phyloP scores from a whole-genome alignment of 2,329 filamentous ascomycete species.

The Rutstroemia sydowiana region DNA sequence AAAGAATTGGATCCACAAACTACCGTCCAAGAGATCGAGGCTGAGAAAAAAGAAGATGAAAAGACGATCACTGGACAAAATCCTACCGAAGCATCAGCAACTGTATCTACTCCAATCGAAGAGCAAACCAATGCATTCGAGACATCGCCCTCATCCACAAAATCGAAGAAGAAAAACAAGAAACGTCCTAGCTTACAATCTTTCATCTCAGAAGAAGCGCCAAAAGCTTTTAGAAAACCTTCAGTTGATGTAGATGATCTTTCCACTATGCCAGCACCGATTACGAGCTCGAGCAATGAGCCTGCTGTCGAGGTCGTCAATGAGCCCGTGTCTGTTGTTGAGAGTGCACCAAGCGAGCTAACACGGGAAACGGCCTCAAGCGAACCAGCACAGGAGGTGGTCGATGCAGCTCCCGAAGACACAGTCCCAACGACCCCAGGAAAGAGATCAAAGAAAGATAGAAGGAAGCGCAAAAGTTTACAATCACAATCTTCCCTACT shows the following conservation, averaged over 20 bases:
- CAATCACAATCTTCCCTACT: neutral
- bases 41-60: neutral
- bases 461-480: slow-evolving; percentile 12
- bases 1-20: neutral
- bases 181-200: slow-evolving; percentile 10
- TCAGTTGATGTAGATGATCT: neutral
- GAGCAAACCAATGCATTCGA: neutral
- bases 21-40: neutral
- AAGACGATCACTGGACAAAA: neutral
- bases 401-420: neutral
- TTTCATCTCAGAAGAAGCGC: neutral
- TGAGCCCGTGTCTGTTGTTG: neutral
- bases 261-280: neutral
- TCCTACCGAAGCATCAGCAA: neutral
- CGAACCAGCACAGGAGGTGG: neutral
- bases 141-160: neutral
- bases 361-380: no score
- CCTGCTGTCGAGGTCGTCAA: neutral
- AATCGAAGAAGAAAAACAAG: slow-evolving; percentile 24
- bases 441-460: slow-evolving; percentile 23
- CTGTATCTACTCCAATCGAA: neutral
- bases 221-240: neutral
- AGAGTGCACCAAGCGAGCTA: no score
- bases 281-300: neutral
- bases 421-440: neutral